Base-by-base conservation (phyloP, 805 yeast species). In the Yarrowia phangngaensis region DNA sequence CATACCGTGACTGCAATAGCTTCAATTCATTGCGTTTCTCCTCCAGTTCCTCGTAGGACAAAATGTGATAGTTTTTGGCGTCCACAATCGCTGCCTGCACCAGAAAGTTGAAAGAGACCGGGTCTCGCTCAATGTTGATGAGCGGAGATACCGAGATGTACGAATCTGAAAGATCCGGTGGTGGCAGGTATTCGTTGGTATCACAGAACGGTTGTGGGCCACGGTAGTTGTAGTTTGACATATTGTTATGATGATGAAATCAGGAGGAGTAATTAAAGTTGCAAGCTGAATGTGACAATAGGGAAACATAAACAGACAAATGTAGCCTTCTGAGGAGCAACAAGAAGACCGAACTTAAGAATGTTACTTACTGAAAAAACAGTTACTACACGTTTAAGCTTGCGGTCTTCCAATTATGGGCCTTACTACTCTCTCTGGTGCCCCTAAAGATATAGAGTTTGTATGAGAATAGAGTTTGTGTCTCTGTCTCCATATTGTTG, bases 21-120 rank as follows among this genome's bases (percentile, higher is more conserved):
- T 24, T 28, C 15, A 51, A 45, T 34, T 55, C 55, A 34, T 59
- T 56, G 27, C 53, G 52, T 16, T 40, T 31, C 16, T 55, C 57
- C 16, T 57, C 56, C 7, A 59, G 46, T 41, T 59, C 62, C 28
- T 55, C 53, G 38, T 57, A 57, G 4, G 60, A 57, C 47, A 57
- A 33, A 6, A 58, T 34, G 36, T 51, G 48, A 48, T 30, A 56
- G 23, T 60, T 60, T 23, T 56, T 51, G 9, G 61, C 55, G 29
- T 56, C 60, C 4, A 58, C 55, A 12, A 59, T 56, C 9, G 60
- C 52, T 5, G 57, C 33, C 52, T 59, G 61, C 16, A 58, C 60
- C 51, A 58, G 50, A 36, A 54, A 59, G 51, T 59, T 58, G 38
- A 59, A 47, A 2, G 55, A 38, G 19, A 58, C 52, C 6, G 56